phyloP scores from a whole-genome alignment of 768 basidiomycete genomes.

The Podaxis sp. region DNA sequence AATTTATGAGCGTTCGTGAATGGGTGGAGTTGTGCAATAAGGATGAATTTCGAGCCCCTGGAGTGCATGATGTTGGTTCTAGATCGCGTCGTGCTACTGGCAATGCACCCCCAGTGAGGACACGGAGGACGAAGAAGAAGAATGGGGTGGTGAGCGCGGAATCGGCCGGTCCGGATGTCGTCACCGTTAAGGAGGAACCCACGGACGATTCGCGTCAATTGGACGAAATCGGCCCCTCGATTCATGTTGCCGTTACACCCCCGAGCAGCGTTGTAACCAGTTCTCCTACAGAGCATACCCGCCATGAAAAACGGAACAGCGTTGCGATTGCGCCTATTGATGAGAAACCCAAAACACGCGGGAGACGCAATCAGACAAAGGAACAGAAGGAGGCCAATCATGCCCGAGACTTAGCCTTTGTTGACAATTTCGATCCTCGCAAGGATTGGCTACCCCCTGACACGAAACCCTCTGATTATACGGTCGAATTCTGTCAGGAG shows the following conservation, averaged over 20 bases:
- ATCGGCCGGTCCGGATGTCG: conserved; percentile 41
- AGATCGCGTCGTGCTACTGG: conserved; percentile 39
- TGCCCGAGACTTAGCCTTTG: conserved; percentile 53
- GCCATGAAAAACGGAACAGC: background rate
- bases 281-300: conserved; percentile 16
- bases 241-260: conserved; percentile 31
- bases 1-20: conserved; percentile 80
- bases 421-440: conserved; percentile 70
- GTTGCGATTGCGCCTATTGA: conserved; percentile 19
- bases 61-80: conserved; percentile 65
- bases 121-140: conserved; percentile 45
- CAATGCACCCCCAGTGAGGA: conserved; percentile 28
- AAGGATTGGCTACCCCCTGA: conserved; percentile 79
- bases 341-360: conserved; percentile 22
- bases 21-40: conserved; percentile 79
- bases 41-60: conserved; percentile 73
- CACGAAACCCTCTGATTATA: conserved; percentile 78
- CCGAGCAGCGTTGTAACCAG: conserved; percentile 39
- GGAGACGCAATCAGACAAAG: conserved; percentile 13
- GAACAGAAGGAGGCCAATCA: conserved; percentile 40
- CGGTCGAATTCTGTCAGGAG: conserved; percentile 81
- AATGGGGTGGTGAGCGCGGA: conserved; percentile 36
- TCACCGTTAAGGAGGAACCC: conserved; percentile 50
- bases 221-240: conserved; percentile 18
- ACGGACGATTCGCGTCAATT: conserved; percentile 34